phyloP scores from a whole-genome alignment of 2,329 filamentous ascomycete species.

The Fusarium guadeloupense region DNA sequence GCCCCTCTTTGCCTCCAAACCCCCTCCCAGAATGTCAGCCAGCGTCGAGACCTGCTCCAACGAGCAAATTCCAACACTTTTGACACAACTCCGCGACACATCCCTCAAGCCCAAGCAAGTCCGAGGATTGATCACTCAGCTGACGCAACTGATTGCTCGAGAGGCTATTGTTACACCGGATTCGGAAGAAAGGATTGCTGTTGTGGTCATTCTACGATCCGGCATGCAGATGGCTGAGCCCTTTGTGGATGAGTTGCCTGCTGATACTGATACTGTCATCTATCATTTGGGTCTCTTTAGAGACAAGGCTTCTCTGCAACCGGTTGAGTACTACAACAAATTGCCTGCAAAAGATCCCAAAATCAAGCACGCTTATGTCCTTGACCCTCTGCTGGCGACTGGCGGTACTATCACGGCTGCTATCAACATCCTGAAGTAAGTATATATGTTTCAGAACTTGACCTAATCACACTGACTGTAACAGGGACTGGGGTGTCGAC shows the following conservation, averaged over 20 bases:
- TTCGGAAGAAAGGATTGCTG: conserved; percentile 42
- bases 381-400: conserved; percentile 74
- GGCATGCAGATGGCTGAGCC: too few species aligned
- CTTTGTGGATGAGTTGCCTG: too few species aligned
- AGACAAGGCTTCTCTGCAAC: conserved; percentile 57
- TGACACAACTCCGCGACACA: neutral
- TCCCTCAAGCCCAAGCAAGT: neutral
- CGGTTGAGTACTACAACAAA: conserved; percentile 77
- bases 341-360: conserved; percentile 53
- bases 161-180: neutral
- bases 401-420: conserved; percentile 73
- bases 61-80: too few species aligned
- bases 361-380: conserved; percentile 66
- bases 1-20: too few species aligned
- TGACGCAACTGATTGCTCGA: neutral
- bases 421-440: conserved; percentile 64
- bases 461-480: neutral
- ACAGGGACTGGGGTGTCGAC: conserved; percentile 71
- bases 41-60: too few species aligned
- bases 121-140: neutral
- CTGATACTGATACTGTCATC: too few species aligned
- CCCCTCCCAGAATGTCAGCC: too few species aligned
- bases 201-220: too few species aligned
- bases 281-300: conserved; percentile 70
- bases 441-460: neutral